phyloP scores from a whole-genome alignment of 306 rosid species.

The Cucurbita argyrosperma region DNA sequence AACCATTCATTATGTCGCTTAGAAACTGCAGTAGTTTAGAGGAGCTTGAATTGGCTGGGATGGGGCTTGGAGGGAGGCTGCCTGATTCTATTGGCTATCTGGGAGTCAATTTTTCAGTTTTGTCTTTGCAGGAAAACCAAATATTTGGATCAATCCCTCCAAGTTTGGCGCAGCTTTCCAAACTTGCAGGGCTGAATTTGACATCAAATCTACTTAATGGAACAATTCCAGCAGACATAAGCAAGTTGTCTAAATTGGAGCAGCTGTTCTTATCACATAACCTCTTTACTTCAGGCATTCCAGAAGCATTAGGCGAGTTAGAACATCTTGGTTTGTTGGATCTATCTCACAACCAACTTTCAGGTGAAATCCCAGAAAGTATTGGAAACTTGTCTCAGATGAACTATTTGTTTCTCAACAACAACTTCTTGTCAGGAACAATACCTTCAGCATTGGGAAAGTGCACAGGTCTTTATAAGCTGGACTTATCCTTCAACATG shows the following conservation, averaged over 20 bases:
- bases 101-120: slow-evolving; percentile 2
- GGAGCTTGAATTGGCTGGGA: slow-evolving; percentile 63
- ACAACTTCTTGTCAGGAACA: slow-evolving; percentile 42
- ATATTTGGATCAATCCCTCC: slow-evolving; percentile 50
- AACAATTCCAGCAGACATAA: slow-evolving; percentile 25
- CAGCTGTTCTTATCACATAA: slow-evolving; percentile 49
- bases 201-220: slow-evolving; percentile 47
- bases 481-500: slow-evolving; percentile 51
- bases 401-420: slow-evolving; percentile 44
- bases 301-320: slow-evolving; percentile 21
- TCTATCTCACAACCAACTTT: slow-evolving; percentile 39
- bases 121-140: slow-evolving; percentile 41
- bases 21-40: slow-evolving; percentile 24
- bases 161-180: slow-evolving; percentile 27
- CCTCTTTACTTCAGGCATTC: slow-evolving; percentile 27
- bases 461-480: slow-evolving; percentile 37
- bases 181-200: slow-evolving; percentile 30
- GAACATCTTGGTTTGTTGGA: slow-evolving; percentile 39
- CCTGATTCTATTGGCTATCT: slow-evolving; percentile 23
- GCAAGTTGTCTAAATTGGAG: slow-evolving; percentile 21
- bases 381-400: slow-evolving; percentile 29
- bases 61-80: slow-evolving; percentile 46
- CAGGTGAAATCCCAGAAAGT: slow-evolving; percentile 37
- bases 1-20: slow-evolving; percentile 42
- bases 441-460: slow-evolving; percentile 39